phyloP scores from a whole-genome alignment of 768 basidiomycete species.

The Mycena amicta region DNA sequence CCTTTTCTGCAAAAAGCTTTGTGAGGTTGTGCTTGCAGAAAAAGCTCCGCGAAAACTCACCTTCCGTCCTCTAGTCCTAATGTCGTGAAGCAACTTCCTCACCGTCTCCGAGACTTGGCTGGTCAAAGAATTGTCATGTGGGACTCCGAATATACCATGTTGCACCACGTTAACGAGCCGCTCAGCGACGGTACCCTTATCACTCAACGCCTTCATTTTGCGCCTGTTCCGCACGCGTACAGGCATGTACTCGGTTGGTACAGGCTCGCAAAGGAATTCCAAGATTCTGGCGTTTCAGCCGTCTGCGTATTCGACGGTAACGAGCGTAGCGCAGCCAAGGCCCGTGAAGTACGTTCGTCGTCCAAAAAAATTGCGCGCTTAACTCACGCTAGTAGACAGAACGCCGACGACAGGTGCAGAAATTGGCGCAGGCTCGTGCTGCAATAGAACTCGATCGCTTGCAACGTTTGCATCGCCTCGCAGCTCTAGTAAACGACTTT shows the following conservation, averaged over 20 bases:
- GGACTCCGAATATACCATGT: slow-evolving; percentile 17
- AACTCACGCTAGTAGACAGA: slow-evolving; percentile 44
- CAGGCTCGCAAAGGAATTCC: slow-evolving; percentile 63
- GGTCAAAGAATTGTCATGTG: slow-evolving; percentile 81
- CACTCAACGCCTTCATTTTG: slow-evolving; percentile 81
- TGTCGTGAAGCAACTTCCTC: slow-evolving; percentile 62
- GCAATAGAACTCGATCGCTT: slow-evolving; percentile 61
- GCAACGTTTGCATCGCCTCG: slow-evolving; percentile 50
- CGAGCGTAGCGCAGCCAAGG: slow-evolving; percentile 66
- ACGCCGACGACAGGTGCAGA: slow-evolving; percentile 55
- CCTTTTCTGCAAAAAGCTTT: slow-evolving; percentile 22
- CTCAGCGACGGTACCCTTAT: slow-evolving; percentile 82
- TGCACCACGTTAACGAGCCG: slow-evolving; percentile 11
- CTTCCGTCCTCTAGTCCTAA: slow-evolving; percentile 54
- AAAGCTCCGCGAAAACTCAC: background rate
- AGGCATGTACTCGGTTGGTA: slow-evolving; percentile 84
- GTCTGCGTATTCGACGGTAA: slow-evolving; percentile 85
- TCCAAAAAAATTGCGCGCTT: background rate
- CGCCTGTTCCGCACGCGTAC: slow-evolving; percentile 60
- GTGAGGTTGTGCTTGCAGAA: slow-evolving; percentile 3
- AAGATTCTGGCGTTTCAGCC: slow-evolving; percentile 54
- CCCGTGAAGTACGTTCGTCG: slow-evolving; percentile 58
- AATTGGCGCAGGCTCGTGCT: slow-evolving; percentile 52
- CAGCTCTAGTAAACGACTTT: slow-evolving; percentile 41
- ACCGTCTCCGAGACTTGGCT: slow-evolving; percentile 58